Evolutionary conservation across 345 rosid species (phyloP), one percentile per base, ranked within the genome.

Genomic region (Zanthoxylum bungeanum): DNA sequence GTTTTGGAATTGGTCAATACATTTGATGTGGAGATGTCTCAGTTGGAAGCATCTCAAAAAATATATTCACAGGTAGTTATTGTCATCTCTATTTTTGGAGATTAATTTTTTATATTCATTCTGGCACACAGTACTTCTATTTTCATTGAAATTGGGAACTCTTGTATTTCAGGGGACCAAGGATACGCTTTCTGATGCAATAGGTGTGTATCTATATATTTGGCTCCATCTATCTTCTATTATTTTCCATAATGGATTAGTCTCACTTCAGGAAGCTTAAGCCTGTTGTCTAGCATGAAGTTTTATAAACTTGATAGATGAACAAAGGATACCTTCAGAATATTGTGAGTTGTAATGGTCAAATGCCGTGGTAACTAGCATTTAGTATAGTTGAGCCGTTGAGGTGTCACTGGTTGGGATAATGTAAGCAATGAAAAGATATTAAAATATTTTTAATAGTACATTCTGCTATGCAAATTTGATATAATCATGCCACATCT

Each of bases 21-120:
- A 56, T 80, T 82, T 78, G 96, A 92, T 82, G 88, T 71, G 24
- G 99, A 95, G 86, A 86, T 95, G 97, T 92, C 96, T 81, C 97
- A 92, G 77, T 83, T 92, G 85, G 99, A 92, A 84, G 89, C 89
- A 61, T 98, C 99, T 42, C 84, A 83, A 2, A 89, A 73, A 81
- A 85, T 92, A 73, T 95, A 92, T 75, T 91, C 97, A 56, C 86
- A 88, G 97, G 99, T 95, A 85, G 49, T 81, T 22, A 16, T 34
- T 73, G 61, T 31, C 66, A 51, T 75, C 63, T 73, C 69, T 52
- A 68, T 27, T 67, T 9, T 31, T 53, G 62, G 39, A 66, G 64
- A 37, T 67, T 31, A 39, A 21, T n/a, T 22, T 70, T 21, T n/a
- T 60, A 70, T 78, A 58, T 68, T 66, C 63, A 78, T 59, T 73